Conservation (phyloP, 495 filamentous ascomycete species). For the Bombardia bombarda region DNA sequence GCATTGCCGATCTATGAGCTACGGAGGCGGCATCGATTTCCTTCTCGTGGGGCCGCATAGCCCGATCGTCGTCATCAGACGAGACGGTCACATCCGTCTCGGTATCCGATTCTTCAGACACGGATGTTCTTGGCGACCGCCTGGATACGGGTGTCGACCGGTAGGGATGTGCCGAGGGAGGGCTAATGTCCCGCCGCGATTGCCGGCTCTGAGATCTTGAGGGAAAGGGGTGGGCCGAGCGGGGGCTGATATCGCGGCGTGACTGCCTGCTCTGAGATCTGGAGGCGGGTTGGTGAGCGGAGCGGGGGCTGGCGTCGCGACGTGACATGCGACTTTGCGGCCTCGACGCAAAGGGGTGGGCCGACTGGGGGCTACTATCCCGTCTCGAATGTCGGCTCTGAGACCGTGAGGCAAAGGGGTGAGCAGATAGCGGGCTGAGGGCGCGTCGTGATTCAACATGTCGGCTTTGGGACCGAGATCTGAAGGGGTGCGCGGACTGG, state of each 20-base stretch:
- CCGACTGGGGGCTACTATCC: background rate
- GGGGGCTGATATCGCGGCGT: background rate
- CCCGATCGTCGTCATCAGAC: slow-evolving; percentile 21
- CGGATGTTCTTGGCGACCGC: slow-evolving; percentile 28
- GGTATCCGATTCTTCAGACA: slow-evolving; percentile 27
- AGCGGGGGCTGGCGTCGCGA: background rate
- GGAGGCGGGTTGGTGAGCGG: background rate
- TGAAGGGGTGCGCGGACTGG: slow-evolving; percentile 1
- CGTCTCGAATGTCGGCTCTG: background rate
- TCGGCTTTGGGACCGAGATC: slow-evolving; percentile 20
- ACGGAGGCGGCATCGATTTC: slow-evolving; percentile 9
- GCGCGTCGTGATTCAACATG: background rate
- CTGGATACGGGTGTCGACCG: slow-evolving; percentile 33
- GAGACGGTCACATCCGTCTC: slow-evolving; percentile 32
- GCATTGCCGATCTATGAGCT: slow-evolving; percentile 9
- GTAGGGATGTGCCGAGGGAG: slow-evolving; percentile 30
- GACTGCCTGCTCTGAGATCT: background rate
- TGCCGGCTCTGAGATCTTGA: slow-evolving; percentile 3
- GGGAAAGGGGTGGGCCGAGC: background rate
- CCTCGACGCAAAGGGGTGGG: background rate
- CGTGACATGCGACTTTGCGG: background rate
- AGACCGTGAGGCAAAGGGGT: background rate
- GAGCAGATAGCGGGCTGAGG: background rate
- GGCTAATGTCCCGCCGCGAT: slow-evolving; percentile 28
- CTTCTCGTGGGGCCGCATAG: slow-evolving; percentile 10